These are phyloP conservation scores for Dunaliella primolecta DNA, from an alignment of 139 green algal genomes.

Conservation along the genomic window DNA sequence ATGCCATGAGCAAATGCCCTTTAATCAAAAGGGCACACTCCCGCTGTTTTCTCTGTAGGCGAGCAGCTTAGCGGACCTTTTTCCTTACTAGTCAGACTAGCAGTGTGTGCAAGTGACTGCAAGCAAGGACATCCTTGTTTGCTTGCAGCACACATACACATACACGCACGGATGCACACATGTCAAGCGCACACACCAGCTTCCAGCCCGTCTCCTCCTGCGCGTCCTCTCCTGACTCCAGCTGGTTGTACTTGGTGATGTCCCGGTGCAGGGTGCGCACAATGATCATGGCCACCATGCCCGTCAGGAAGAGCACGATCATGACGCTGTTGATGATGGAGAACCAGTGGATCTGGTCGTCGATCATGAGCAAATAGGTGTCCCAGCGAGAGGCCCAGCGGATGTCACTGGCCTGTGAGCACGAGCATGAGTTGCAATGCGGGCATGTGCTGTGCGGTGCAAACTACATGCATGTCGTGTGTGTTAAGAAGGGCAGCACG, in stretches of 20 bases:
- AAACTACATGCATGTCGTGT: too few species aligned
- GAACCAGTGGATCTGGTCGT: conserved; percentile 99
- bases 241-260: conserved; percentile 97
- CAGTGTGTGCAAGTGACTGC: too few species aligned
- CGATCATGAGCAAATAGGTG: conserved; percentile 94
- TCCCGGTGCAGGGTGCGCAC: conserved; percentile 91
- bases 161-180: too few species aligned
- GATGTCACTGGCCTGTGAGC: conserved; percentile 67
- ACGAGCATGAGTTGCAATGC: too few species aligned
- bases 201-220: conserved; percentile 98
- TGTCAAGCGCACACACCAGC: conserved; percentile 83
- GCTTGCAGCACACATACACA: too few species aligned
- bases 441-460: too few species aligned
- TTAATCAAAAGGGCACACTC: too few species aligned
- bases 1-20: too few species aligned
- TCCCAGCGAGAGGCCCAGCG: conserved; percentile 97
- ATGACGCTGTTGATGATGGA: conserved; percentile 99
- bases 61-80: too few species aligned
- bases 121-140: background rate
- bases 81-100: too few species aligned
- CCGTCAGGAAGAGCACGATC: conserved; percentile 98
- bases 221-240: conserved; percentile 89
- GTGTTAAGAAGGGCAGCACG: too few species aligned
- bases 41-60: too few species aligned
- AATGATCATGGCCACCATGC: conserved; percentile 99